Base-by-base conservation (phyloP, 2,329 filamentous ascomycete species). In the Cytospora paraplurivora region DNA sequence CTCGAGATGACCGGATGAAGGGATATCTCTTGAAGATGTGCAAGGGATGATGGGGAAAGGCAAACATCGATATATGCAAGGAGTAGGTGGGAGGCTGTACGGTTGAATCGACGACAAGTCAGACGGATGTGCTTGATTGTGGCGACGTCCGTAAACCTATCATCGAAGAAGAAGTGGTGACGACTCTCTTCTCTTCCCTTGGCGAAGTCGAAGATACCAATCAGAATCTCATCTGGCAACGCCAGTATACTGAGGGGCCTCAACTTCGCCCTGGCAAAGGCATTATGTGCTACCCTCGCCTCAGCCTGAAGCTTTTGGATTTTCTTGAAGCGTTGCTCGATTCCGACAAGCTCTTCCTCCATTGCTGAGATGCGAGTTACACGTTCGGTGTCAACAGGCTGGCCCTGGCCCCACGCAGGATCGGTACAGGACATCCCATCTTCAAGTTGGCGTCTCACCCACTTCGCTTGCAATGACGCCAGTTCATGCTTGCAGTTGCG, bases 111-210 rank as follows among this genome's bases (percentile, higher is more conserved):
- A 47, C 44, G 44, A 47, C 44, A 47, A 47, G 44, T 47, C 44
- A 47, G 44, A 19, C 44, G 44, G 44, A 47, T 17, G 44, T 47
- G 19, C n/a, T 19, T 47, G n/a, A 47, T 47, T 8, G 44, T 47
- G n/a, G 44, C n/a, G 44, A 47, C 44, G n/a, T 47, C 44, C 44
- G 44, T 47, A 47, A 12, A 47, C 44, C 4, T 12, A 47, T 19
- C n/a, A 47, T 47, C 44, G n/a, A 47, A 47, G n/a, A 47, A 47
- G 44, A 47, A 47, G 44, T 47, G n/a, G n/a, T 21, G 44, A 47
- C 44, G 44, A 21, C 44, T 47, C 44, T 47, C 44, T 2, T 47
- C 7, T 21, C 44, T 47, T 21, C 44, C 44, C 13, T 47, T 47
- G 44, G 44, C 44, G 44, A 47, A 47, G 44, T 47, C 44, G n/a